Conservation (phyloP, 768 basidiomycete species). For the Tulasnella sp. region DNA sequence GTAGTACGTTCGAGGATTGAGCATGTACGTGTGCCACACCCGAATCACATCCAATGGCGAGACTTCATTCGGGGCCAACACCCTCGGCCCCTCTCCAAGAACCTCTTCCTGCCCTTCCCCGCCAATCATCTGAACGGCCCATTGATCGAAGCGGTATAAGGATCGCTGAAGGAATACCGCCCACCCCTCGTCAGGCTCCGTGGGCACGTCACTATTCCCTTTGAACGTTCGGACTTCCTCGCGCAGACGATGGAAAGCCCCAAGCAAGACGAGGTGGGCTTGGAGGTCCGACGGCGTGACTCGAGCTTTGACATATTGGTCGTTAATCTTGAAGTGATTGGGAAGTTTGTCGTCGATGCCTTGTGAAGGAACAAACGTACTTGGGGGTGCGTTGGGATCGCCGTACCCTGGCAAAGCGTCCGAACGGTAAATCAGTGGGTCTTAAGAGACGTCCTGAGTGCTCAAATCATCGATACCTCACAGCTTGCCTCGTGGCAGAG, state of each 20-base stretch:
- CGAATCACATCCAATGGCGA: conserved; percentile 25
- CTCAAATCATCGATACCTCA: too few species aligned
- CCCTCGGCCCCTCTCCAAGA: background rate
- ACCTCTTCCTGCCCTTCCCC: background rate
- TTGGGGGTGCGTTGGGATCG: background rate
- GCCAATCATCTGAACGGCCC: conserved; percentile 10
- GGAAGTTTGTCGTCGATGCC: background rate
- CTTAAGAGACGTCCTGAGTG: too few species aligned
- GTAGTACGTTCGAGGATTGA: conserved; percentile 24
- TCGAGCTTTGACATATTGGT: conserved; percentile 10
- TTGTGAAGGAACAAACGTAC: background rate
- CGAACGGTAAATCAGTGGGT: too few species aligned
- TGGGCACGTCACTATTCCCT: background rate
- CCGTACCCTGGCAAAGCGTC: background rate
- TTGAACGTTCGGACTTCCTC: background rate
- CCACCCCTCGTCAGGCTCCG: conserved; percentile 22
- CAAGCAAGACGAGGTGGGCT: conserved; percentile 22
- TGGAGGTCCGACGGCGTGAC: conserved; percentile 17
- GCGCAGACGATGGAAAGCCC: conserved; percentile 20
- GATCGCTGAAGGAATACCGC: conserved; percentile 21
- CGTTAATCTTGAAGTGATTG: background rate
- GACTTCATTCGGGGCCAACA: background rate
- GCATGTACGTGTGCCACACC: conserved; percentile 17
- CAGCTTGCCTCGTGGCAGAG: too few species aligned
- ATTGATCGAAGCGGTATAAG: conserved; percentile 21